Evolutionary conservation across 1,284 basidiomycete species (phyloP).

Genomic region (Abortiporus biennis): DNA sequence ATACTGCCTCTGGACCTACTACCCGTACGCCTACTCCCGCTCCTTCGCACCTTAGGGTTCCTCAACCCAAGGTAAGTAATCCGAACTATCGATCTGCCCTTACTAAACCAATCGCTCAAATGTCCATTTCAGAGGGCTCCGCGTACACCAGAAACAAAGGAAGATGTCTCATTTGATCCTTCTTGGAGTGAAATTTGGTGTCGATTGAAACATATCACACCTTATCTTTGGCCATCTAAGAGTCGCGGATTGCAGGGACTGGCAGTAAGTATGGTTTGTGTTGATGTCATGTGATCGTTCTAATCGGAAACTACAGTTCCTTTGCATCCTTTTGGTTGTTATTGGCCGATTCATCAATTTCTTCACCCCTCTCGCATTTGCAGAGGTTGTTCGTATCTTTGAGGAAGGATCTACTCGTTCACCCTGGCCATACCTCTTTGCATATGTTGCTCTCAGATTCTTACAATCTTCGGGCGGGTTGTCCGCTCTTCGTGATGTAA

Average conservation of each 20-base stretch:
- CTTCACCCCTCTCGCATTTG: slow-evolving; percentile 68
- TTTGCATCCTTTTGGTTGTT: slow-evolving; percentile 65
- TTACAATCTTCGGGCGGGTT: slow-evolving; percentile 70
- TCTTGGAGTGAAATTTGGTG: slow-evolving; percentile 58
- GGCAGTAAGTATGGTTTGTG: slow-evolving; percentile 41
- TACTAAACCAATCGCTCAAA: slow-evolving; percentile 4
- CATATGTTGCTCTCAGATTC: slow-evolving; percentile 59
- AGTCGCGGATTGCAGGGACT: slow-evolving; percentile 59
- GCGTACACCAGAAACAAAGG: slow-evolving; percentile 35
- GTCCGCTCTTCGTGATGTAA: slow-evolving; percentile 59
- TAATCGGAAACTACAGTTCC: too few relatives aligned
- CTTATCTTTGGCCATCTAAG: slow-evolving; percentile 81
- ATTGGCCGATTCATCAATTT: slow-evolving; percentile 76
- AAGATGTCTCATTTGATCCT: slow-evolving; percentile 56
- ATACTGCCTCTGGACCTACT: slow-evolving; percentile 43
- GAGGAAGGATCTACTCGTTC: slow-evolving; percentile 39
- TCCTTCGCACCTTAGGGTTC: slow-evolving; percentile 31
- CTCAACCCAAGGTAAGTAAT: slow-evolving; percentile 27
- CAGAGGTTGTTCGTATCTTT: slow-evolving; percentile 57
- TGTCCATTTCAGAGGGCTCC: slow-evolving; percentile 6
- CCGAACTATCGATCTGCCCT: not conserved
- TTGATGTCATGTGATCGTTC: not conserved
- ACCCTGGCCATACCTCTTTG: slow-evolving; percentile 58
- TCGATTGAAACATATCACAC: slow-evolving; percentile 58
- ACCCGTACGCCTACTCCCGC: slow-evolving; percentile 59